These are phyloP conservation scores for Boletus mariae DNA, from an alignment of 1,284 basidiomycete genomes.

Conservation along the genomic window DNA sequence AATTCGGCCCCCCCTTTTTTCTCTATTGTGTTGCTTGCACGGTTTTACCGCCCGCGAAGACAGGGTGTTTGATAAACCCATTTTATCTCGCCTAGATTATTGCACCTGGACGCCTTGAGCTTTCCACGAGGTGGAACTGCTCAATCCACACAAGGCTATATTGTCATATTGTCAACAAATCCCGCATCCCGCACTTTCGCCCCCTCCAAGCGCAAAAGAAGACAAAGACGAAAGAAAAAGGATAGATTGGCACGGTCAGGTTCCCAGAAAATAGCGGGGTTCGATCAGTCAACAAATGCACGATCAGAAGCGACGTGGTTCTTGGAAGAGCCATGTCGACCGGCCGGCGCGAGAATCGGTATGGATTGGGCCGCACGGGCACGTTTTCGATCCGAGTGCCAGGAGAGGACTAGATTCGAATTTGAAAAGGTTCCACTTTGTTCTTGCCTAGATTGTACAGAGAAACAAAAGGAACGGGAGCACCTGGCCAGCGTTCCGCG, in stretches of 20 bases:
- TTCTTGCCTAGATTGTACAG: neutral
- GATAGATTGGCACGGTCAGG: slow-evolving; percentile 10
- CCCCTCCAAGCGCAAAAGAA: slow-evolving; percentile 4
- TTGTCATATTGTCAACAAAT: slow-evolving; percentile 4
- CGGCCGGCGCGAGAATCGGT: neutral
- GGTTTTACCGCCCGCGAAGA: neutral
- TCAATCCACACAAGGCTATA: slow-evolving; percentile 19
- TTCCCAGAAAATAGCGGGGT: slow-evolving; percentile 4
- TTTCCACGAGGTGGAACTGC: slow-evolving; percentile 10
- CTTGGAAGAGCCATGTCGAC: neutral
- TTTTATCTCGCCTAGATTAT: neutral
- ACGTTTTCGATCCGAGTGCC: neutral
- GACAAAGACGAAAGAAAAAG: neutral
- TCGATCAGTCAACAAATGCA: neutral
- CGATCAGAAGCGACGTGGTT: neutral
- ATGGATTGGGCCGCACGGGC: neutral
- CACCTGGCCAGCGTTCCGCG: neutral
- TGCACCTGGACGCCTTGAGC: neutral
- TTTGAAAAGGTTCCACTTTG: slow-evolving; percentile 27
- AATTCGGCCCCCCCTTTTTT: neutral
- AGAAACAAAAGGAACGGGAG: neutral
- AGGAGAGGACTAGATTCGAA: slow-evolving; percentile 5
- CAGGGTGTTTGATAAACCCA: neutral
- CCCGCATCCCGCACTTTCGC: slow-evolving; percentile 8
- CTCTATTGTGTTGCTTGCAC: neutral